phyloP scores from a whole-genome alignment of 305 asterid species.

The Andrographis paniculata region DNA sequence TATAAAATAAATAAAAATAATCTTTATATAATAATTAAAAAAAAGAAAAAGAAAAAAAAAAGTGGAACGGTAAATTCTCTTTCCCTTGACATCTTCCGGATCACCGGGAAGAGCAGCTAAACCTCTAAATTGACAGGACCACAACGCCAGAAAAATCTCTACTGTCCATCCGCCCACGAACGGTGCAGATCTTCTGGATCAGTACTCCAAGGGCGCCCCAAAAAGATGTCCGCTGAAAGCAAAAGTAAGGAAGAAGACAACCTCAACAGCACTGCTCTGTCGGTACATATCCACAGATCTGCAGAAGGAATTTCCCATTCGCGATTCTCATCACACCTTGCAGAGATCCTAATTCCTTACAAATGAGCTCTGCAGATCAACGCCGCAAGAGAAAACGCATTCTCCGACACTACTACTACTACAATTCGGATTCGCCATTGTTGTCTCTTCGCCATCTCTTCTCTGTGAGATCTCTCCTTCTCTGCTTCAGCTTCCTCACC shows the following conservation, averaged over 20 bases:
- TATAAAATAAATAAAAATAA: too few species aligned
- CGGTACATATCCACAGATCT: slow-evolving; percentile 33
- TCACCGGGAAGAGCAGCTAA: slow-evolving; percentile 11
- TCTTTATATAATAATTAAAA: too few species aligned
- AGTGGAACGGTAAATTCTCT: too few species aligned
- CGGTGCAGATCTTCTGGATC: neutral
- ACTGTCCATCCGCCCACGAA: neutral
- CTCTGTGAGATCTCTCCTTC: neutral
- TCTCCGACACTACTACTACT: slow-evolving; percentile 30
- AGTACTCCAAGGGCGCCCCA: neutral
- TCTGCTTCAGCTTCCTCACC: neutral
- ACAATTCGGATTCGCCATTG: slow-evolving; percentile 24
- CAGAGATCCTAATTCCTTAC: slow-evolving; percentile 5
- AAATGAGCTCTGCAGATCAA: slow-evolving; percentile 64
- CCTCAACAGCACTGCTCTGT: slow-evolving; percentile 23
- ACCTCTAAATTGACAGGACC: neutral
- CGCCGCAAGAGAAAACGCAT: slow-evolving; percentile 67
- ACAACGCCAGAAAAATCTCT: neutral
- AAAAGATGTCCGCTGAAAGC: neutral
- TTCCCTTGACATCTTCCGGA: slow-evolving; percentile 24
- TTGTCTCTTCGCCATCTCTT: slow-evolving; percentile 16
- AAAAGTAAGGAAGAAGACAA: slow-evolving; percentile 15
- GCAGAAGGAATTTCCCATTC: slow-evolving; percentile 16
- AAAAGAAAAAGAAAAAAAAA: too few species aligned
- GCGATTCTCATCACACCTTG: slow-evolving; percentile 9